Percentiles rank a stretch among this genome's conserved stretches.
Conservation (phyloP, 441 rosid species). For the Pelargonium cotyledonis region DNA sequence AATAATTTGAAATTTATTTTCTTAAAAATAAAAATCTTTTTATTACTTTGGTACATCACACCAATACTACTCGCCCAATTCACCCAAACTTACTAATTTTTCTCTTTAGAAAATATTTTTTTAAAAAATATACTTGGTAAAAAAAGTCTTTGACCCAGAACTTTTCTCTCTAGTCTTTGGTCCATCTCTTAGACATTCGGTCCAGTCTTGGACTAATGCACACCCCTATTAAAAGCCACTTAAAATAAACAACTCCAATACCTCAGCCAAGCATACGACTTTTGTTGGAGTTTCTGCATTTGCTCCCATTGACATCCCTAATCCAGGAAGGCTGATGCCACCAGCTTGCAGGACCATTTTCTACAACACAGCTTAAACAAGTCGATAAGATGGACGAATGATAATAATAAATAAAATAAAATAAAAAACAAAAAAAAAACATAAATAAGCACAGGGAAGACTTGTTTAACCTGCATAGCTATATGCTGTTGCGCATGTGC, state of each 20-base stretch:
- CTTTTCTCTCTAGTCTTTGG: too few species aligned
- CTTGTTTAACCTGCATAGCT: constrained; percentile 26
- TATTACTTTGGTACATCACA: too few species aligned
- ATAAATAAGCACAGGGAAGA: background rate
- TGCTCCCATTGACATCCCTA: constrained; percentile 4
- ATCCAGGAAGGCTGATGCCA: constrained; percentile 23
- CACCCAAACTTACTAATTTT: too few species aligned
- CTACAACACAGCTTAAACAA: constrained; percentile 7
- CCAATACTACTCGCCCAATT: too few species aligned
- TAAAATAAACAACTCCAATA: constrained; percentile 7
- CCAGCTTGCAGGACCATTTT: constrained; percentile 28
- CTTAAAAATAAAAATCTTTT: too few species aligned
- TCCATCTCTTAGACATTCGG: too few species aligned
- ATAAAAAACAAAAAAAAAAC: background rate
- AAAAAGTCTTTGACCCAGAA: too few species aligned
- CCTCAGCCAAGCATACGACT: constrained; percentile 48
- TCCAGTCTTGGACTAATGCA: background rate
- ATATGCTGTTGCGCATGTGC: constrained; percentile 33
- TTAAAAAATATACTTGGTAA: too few species aligned
- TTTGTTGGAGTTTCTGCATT: constrained; percentile 30
- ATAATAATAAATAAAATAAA: background rate
- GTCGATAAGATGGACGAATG: constrained; percentile 14
- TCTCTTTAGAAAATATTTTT: too few species aligned
- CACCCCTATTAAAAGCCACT: too few species aligned
- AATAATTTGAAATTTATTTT: too few species aligned